Evolutionary conservation across 192 early-diverging fungal genomes (phyloP).

Genomic region (Entomortierella lignicola): DNA sequence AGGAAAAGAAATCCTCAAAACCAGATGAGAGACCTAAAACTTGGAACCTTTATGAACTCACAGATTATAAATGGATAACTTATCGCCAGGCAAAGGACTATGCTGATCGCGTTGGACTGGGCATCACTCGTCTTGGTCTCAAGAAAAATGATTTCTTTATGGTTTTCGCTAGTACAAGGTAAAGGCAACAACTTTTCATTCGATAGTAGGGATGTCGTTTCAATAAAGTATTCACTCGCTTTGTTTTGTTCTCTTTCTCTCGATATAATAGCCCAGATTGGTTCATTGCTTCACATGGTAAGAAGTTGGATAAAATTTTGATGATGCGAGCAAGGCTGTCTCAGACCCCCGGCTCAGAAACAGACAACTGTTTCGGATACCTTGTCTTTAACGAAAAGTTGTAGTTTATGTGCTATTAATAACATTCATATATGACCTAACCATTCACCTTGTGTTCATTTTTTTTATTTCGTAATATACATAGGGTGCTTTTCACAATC

Average conservation of each 20-base stretch:
- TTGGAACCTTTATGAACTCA: conserved; percentile 78
- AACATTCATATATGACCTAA: too few relatives aligned
- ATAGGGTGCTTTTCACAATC: conserved; percentile 73
- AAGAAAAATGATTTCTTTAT: conserved; percentile 57
- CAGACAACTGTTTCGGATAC: too few relatives aligned
- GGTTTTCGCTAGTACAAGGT: conserved; percentile 64
- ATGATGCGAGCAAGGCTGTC: too few relatives aligned
- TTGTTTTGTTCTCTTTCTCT: background rate
- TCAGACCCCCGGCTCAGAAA: too few relatives aligned
- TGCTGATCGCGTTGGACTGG: conserved; percentile 58
- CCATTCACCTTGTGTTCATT: background rate
- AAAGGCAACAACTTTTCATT: conserved; percentile 2
- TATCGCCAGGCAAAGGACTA: conserved; percentile 65
- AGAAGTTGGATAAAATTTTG: too few relatives aligned
- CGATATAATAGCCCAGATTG: conserved; percentile 53
- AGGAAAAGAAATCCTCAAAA: conserved; percentile 37
- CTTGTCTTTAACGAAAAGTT: too few relatives aligned
- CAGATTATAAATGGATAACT: conserved; percentile 77
- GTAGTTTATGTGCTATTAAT: too few relatives aligned
- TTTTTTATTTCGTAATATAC: background rate
- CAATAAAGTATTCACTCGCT: background rate
- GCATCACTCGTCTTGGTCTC: conserved; percentile 66
- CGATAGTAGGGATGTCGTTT: too few relatives aligned
- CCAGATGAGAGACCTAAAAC: conserved; percentile 64
- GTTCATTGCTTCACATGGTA: conserved; percentile 50